phyloP scores from a whole-genome alignment of 192 early-diverging fungal species.

The Podila horticola region DNA sequence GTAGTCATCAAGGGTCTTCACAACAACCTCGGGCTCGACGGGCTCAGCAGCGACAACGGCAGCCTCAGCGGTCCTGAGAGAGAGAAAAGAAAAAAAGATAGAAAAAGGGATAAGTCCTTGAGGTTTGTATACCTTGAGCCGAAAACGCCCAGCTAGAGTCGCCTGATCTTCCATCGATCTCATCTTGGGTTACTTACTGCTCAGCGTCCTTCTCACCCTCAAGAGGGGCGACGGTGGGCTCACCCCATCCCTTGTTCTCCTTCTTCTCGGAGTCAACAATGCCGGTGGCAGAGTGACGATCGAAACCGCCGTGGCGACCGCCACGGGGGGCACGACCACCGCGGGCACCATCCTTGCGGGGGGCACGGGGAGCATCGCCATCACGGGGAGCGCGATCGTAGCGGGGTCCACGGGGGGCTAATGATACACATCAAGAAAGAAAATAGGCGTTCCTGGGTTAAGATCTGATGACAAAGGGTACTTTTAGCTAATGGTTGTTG shows the following conservation, averaged over 20 bases:
- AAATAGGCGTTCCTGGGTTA: neutral
- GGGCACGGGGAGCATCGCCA: conserved; percentile 49
- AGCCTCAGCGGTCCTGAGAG: conserved; percentile 24
- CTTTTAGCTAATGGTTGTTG: too few relatives aligned
- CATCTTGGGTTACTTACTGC: conserved; percentile 39
- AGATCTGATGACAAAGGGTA: neutral
- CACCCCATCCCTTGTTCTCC: conserved; percentile 88
- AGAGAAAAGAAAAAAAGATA: neutral
- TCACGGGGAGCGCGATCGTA: conserved; percentile 51
- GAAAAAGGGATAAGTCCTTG: neutral
- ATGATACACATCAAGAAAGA: neutral
- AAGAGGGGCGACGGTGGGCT: conserved; percentile 66
- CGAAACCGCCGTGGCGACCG: conserved; percentile 72
- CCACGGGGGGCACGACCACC: conserved; percentile 56
- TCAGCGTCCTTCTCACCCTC: conserved; percentile 66
- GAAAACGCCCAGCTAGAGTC: too few relatives aligned
- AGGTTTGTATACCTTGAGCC: conserved; percentile 17
- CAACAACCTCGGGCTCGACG: conserved; percentile 69
- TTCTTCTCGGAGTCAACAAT: conserved; percentile 90
- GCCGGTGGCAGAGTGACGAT: conserved; percentile 88
- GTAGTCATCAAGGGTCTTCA: conserved; percentile 93
- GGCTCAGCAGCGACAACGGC: conserved; percentile 62
- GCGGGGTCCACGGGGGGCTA: conserved; percentile 51
- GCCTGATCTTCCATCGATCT: neutral
- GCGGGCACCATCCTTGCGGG: conserved; percentile 55